Percentiles rank a stretch among this genome's conserved stretches.
These are phyloP conservation scores for Nothophoma quercina DNA, from an alignment of 2,329 filamentous ascomycete species.

Conservation along the genomic window DNA sequence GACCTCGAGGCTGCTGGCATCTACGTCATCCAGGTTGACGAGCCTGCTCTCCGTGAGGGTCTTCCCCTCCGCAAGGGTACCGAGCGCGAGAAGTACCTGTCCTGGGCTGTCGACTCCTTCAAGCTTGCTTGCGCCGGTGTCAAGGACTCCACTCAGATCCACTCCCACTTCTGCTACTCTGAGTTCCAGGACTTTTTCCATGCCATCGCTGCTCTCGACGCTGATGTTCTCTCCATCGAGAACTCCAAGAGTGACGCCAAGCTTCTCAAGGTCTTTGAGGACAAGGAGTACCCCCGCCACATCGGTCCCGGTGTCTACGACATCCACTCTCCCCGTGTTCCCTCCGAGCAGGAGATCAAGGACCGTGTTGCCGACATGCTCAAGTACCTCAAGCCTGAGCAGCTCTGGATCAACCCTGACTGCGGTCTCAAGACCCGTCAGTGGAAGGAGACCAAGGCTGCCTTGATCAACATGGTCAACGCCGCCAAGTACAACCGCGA, in stretches of 20 bases:
- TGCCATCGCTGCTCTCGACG: slow-evolving; percentile 96
- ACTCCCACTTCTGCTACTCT: slow-evolving; percentile 99
- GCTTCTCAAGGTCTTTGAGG: slow-evolving; percentile 97
- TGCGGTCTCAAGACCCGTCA: slow-evolving; percentile 99
- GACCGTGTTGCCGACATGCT: slow-evolving; percentile 98
- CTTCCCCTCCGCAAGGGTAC: slow-evolving; percentile 92
- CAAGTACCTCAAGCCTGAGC: slow-evolving; percentile 90
- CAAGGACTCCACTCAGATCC: slow-evolving; percentile 95
- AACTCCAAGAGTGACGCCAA: slow-evolving; percentile 99
- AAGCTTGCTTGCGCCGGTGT: slow-evolving; percentile 93
- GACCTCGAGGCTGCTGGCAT: slow-evolving; percentile 97
- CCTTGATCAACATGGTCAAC: slow-evolving; percentile 95
- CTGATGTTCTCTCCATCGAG: slow-evolving; percentile 98
- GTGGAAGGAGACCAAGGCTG: slow-evolving; percentile 98
- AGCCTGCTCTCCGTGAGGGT: slow-evolving; percentile 99
- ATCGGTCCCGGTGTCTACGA: slow-evolving; percentile 99
- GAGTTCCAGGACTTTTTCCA: slow-evolving; percentile 99
- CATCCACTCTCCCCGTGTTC: slow-evolving; percentile 98
- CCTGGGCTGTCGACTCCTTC: slow-evolving; percentile 98
- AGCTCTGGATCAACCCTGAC: slow-evolving; percentile 99
- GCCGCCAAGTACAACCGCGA: slow-evolving; percentile 96
- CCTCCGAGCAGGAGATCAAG: slow-evolving; percentile 97
- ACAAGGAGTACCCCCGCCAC: slow-evolving; percentile 96
- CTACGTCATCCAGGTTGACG: slow-evolving; percentile 98
- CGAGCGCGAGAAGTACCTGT: slow-evolving; percentile 95